These are phyloP conservation scores for Xylaria multiplex DNA, from an alignment of 2,329 filamentous ascomycete species.

Conservation along the genomic window DNA sequence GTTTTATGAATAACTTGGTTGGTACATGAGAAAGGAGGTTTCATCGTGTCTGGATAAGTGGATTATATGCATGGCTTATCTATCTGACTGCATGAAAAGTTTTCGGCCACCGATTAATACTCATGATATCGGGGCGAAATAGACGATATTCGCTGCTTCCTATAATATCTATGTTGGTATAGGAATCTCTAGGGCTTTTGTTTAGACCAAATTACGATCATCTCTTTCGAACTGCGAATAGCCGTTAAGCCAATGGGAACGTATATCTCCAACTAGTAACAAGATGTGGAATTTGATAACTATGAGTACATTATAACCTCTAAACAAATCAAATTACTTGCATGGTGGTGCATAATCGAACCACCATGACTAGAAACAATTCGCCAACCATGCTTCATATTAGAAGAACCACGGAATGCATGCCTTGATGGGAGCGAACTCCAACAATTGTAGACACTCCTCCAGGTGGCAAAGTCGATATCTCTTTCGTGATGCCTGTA, in stretches of 20 bases:
- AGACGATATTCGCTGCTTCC: background rate
- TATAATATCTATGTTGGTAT: background rate
- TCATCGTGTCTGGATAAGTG: background rate
- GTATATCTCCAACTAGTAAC: too few relatives aligned
- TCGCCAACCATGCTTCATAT: too few relatives aligned
- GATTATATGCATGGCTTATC: constrained; percentile 15
- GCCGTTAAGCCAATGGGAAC: background rate
- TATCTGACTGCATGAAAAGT: constrained; percentile 28
- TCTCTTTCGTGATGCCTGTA: background rate
- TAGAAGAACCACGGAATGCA: too few relatives aligned
- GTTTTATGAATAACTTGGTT: background rate
- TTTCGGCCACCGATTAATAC: background rate
- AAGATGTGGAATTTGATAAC: too few relatives aligned
- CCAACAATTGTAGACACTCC: background rate
- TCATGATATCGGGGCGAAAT: background rate
- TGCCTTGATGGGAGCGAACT: too few relatives aligned
- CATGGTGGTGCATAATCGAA: too few relatives aligned
- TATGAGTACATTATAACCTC: too few relatives aligned
- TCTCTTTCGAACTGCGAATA: background rate
- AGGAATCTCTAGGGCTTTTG: background rate
- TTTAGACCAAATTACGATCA: background rate
- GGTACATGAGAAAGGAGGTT: background rate
- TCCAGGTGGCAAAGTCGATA: background rate
- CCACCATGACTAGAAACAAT: too few relatives aligned
- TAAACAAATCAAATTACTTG: too few relatives aligned